phyloP scores from a whole-genome alignment of 805 yeast species.

The Kockiozyma suomiensis region DNA sequence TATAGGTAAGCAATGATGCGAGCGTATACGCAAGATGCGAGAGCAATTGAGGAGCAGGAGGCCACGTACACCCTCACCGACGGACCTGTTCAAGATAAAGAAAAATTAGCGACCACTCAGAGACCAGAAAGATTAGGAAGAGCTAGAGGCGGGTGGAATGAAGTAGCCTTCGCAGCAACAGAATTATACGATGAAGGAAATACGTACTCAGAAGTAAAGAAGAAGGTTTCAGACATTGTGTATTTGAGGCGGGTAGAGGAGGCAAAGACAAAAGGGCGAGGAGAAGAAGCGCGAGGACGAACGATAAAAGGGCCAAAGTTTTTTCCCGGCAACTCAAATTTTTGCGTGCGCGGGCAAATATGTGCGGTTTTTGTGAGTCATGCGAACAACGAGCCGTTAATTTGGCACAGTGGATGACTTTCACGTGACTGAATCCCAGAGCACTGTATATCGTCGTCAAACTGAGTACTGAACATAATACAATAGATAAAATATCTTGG shows the following conservation, averaged over 20 bases:
- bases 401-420: background rate
- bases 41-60: slow-evolving; percentile 1
- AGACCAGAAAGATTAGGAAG: too few relatives aligned
- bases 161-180: background rate
- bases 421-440: background rate
- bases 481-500: too few relatives aligned
- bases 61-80: slow-evolving; percentile 58
- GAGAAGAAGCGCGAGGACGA: background rate
- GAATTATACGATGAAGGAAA: background rate
- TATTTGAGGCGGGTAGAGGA: background rate
- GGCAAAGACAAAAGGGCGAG: slow-evolving; percentile 2
- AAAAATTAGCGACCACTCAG: slow-evolving; percentile 2
- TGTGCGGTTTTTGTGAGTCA: background rate
- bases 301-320: background rate
- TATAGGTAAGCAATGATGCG: too few relatives aligned
- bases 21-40: background rate
- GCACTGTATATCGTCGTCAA: too few relatives aligned
- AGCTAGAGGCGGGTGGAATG: too few relatives aligned
- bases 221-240: slow-evolving; percentile 50
- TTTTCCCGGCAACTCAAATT: background rate
- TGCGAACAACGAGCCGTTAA: background rate
- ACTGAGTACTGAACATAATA: too few relatives aligned
- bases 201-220: slow-evolving; percentile 62
- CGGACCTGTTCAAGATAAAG: slow-evolving; percentile 45
- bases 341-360: background rate